Base-by-base conservation (phyloP, 495 filamentous ascomycete species). In the Hamigera avellanea region DNA sequence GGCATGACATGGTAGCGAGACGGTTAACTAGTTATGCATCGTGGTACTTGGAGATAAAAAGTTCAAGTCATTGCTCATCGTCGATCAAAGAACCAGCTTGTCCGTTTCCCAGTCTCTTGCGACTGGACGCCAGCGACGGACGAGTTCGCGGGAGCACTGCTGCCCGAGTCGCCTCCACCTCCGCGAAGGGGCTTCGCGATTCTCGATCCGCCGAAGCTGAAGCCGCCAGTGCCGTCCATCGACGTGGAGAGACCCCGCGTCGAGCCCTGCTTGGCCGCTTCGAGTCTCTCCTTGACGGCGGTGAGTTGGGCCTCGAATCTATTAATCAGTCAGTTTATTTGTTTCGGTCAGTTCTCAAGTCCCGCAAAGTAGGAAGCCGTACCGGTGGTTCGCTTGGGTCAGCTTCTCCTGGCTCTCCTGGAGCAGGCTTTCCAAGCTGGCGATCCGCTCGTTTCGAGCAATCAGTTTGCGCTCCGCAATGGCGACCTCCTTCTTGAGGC, bases 371-470 rank as follows among this genome's bases (percentile, higher is more conserved):
- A 23, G 9, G 33, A 42, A 23, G 29, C 68, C 81, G 47, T 75
- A 93, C 91, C 88, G 76, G 58, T 95, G 88, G 54, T 95, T 98
- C 10, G 91, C 86, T 31, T 86, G 80, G 8, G 86, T 93, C 39
- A 98, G 66, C 63, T 96, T 98, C 62, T 96, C 91, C 64, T 96
- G 91, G 49, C 83, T 91, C 53, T 98, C 91, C 60, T 93, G 88
- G 44, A 98, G 76, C 58, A 98, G 67, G 49, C 66, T 75, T 66
- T 98, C 91, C 26, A 98, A 64, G 53, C 81, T 87, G 50, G 87
- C 78, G 50, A 98, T 98, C 35, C 91, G 83, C 67, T 98, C 91
- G 54, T 95, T 96, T 39, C 91, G 69, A 10, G 91, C 91, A 54
- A 93, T 88, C 32, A 98, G 73, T 58, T 98, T 98, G 42, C 93